Evolutionary conservation across 1,284 basidiomycete species (phyloP).

Genomic region (Cryptococcus sp.): DNA sequence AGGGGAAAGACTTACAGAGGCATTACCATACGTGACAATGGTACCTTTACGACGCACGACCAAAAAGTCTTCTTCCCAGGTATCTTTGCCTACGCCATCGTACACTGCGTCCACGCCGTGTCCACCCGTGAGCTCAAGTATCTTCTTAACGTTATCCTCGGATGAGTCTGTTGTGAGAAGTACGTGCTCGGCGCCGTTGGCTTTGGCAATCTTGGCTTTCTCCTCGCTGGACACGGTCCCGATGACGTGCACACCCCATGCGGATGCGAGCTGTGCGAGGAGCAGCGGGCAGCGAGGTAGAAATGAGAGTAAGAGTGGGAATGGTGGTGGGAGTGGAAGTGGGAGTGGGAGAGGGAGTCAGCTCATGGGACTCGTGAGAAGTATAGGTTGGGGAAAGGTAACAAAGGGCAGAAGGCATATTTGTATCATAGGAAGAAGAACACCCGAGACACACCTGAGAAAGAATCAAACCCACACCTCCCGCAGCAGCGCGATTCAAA

Average conservation of each 20-base stretch:
- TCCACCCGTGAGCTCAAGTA: conserved; percentile 76
- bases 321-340: too few relatives aligned
- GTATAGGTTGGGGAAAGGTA: too few relatives aligned
- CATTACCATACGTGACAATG: conserved; percentile 87
- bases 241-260: conserved; percentile 80
- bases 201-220: conserved; percentile 80
- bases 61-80: conserved; percentile 82
- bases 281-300: too few relatives aligned
- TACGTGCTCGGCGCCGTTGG: conserved; percentile 81
- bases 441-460: conserved; percentile 51
- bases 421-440: too few relatives aligned
- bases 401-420: too few relatives aligned
- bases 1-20: conserved; percentile 73
- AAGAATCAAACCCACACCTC: conserved; percentile 62
- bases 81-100: conserved; percentile 93
- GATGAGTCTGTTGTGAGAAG: conserved; percentile 66
- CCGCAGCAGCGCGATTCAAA: conserved; percentile 81
- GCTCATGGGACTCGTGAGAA: too few relatives aligned
- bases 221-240: conserved; percentile 85
- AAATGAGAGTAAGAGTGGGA: too few relatives aligned
- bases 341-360: too few relatives aligned
- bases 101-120: conserved; percentile 81
- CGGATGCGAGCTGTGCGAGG: conserved; percentile 49
- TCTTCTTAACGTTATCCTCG: conserved; percentile 61
- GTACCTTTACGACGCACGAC: conserved; percentile 71